Evolutionary conservation across 345 rosid genomes (phyloP).

Genomic region (Arabidopsis thaliana): DNA sequence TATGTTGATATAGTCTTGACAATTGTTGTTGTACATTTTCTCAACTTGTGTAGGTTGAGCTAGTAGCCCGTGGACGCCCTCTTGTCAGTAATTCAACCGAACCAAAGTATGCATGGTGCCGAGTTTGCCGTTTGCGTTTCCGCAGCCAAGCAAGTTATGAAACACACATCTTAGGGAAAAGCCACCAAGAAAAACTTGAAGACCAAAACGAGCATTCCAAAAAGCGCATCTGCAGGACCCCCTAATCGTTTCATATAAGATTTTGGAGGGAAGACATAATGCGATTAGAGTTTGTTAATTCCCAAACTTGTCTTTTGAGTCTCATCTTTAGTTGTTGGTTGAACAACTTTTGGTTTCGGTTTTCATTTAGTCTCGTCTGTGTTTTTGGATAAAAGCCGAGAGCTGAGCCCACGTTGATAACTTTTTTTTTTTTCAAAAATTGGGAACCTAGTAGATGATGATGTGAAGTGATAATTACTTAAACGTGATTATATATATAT

Average conservation of each 20-base stretch:
- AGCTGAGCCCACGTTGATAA: too few relatives aligned
- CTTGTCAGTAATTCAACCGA: neutral
- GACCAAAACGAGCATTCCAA: neutral
- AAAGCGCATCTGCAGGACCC: neutral
- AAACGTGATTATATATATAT: neutral
- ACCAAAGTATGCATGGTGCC: neutral
- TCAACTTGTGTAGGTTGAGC: neutral
- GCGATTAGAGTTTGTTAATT: neutral
- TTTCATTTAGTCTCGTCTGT: too few relatives aligned
- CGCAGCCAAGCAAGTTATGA: slow-evolving; percentile 4
- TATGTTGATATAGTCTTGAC: neutral
- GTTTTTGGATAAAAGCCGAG: too few relatives aligned
- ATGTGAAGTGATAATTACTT: neutral
- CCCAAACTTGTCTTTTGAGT: neutral
- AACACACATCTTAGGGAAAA: neutral
- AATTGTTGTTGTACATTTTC: neutral
- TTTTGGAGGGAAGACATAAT: neutral
- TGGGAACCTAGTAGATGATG: neutral
- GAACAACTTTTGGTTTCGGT: neutral
- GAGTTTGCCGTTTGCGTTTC: neutral
- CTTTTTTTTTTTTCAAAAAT: too few relatives aligned
- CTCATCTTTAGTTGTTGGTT: neutral
- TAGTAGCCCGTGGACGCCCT: neutral
- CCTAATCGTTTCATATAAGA: neutral
- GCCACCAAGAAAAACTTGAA: neutral